Percentiles rank a stretch among this genome's conserved stretches.
Conservation (phyloP, 345 rosid species). For the Linum usitatissimum region DNA sequence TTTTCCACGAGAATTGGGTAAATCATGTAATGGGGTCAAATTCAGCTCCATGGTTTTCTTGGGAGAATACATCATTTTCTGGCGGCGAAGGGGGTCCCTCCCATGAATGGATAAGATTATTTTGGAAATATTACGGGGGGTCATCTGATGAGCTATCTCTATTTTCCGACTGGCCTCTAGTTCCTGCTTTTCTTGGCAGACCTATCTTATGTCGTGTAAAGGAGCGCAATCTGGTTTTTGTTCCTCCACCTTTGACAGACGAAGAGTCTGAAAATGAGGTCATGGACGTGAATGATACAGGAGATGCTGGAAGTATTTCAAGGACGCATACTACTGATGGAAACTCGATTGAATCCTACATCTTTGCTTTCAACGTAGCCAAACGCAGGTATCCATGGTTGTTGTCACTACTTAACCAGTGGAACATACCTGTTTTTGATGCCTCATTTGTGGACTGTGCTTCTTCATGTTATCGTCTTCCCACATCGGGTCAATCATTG, state of each 20-base stretch:
- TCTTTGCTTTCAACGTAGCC: constrained; percentile 42
- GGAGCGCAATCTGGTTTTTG: constrained; percentile 55
- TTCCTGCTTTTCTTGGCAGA: constrained; percentile 93
- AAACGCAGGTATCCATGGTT: constrained; percentile 67
- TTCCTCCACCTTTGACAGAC: constrained; percentile 51
- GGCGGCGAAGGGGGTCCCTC: constrained; percentile 74
- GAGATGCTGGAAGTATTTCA: constrained; percentile 25
- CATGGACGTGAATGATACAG: constrained; percentile 21
- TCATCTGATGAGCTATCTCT: constrained; percentile 54
- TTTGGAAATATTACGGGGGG: constrained; percentile 69
- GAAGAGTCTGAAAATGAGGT: constrained; percentile 20
- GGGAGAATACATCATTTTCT: constrained; percentile 51
- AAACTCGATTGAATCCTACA: constrained; percentile 31
- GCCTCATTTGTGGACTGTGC: constrained; percentile 65
- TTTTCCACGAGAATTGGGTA: constrained; percentile 75
- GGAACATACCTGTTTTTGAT: constrained; percentile 72
- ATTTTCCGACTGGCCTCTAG: constrained; percentile 83
- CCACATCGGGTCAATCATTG: constrained; percentile 51
- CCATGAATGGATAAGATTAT: constrained; percentile 73
- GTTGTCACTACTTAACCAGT: constrained; percentile 65
- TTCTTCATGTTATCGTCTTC: constrained; percentile 51
- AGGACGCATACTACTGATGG: constrained; percentile 28
- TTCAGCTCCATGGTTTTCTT: constrained; percentile 82
- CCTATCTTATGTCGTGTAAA: constrained; percentile 76
- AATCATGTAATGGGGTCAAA: constrained; percentile 51